These are phyloP conservation scores for Durusdinium trenchii DNA, from an alignment of 73 alveolate genomes.

Conservation along the genomic window DNA sequence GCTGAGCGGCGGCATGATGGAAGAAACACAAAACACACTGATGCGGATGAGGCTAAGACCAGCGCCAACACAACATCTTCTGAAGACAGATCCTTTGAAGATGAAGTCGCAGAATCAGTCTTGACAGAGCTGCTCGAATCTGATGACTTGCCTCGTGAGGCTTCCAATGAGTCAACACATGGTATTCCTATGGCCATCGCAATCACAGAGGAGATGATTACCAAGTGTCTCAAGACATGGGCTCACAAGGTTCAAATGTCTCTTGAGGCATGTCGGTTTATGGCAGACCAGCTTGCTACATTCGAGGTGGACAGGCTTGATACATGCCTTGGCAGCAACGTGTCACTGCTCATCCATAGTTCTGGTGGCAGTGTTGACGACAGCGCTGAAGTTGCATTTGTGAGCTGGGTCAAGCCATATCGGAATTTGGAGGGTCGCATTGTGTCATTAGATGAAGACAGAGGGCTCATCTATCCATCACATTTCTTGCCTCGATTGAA, in stretches of 20 bases:
- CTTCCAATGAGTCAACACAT: background rate
- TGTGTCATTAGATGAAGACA: background rate
- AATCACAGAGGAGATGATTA: background rate
- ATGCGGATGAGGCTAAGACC: background rate
- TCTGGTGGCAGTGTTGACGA: background rate
- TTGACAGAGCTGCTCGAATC: background rate
- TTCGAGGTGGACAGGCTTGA: background rate
- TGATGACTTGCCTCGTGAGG: background rate
- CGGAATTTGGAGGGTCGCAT: background rate
- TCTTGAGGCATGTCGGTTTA: background rate
- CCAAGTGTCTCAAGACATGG: background rate
- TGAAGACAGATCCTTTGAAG: background rate
- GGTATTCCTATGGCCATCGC: background rate
- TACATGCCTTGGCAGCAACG: background rate
- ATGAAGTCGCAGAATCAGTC: background rate
- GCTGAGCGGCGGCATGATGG: background rate
- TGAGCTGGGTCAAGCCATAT: background rate
- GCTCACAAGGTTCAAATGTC: background rate
- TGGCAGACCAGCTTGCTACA: background rate
- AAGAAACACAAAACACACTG: background rate
- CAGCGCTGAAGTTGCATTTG: background rate
- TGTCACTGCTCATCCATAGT: background rate
- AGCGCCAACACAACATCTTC: background rate
- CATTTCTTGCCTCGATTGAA: background rate
- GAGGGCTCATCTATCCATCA: background rate